Percentiles rank a stretch among this genome's conserved stretches.
These are phyloP conservation scores for Rosa multiflora DNA, from an alignment of 306 rosid genomes.

Conservation along the genomic window DNA sequence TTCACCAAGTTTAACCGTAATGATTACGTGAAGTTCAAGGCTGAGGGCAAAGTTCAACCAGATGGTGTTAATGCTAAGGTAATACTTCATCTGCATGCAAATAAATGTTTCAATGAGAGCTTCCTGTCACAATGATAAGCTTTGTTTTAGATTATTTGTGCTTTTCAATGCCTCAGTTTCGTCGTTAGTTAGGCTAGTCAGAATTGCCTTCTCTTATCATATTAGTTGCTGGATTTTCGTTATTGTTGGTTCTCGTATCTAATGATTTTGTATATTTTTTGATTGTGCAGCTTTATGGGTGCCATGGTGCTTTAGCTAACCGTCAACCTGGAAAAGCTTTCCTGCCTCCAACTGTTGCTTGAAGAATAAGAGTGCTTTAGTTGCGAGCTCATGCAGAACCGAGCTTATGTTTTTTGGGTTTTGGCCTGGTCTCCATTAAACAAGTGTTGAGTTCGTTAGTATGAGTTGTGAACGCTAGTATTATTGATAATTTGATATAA, in stretches of 20 bases:
- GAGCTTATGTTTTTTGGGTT: background rate
- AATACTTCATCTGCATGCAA: conserved; percentile 5
- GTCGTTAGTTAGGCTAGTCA: too few relatives aligned
- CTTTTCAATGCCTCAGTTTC: background rate
- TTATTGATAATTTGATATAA: background rate
- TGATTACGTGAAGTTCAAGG: conserved; percentile 57
- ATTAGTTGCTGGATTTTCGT: background rate
- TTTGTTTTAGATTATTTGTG: background rate
- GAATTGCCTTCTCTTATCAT: background rate
- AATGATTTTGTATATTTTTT: background rate
- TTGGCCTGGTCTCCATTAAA: background rate
- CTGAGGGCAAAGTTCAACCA: conserved; percentile 49
- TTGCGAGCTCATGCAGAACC: background rate
- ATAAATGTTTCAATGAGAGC: background rate
- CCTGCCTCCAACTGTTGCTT: conserved; percentile 26
- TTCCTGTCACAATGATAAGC: background rate
- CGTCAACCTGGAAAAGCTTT: conserved; percentile 65
- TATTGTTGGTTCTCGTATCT: background rate
- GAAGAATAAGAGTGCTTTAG: conserved; percentile 11
- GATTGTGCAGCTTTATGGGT: conserved; percentile 69
- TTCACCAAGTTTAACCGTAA: conserved; percentile 66
- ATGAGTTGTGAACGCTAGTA: background rate
- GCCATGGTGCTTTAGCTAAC: conserved; percentile 64
- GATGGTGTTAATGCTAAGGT: conserved; percentile 90
- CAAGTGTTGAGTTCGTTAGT: background rate